Percentiles rank a stretch among this genome's conserved stretches.
phyloP scores from a whole-genome alignment of 345 rosid species.

The Arabidopsis thaliana region TAIR10.1 NC_003076.8:16305501-16306000 shows the following conservation, averaged over 20 bases:
- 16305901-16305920: constrained; percentile 17
- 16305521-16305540: constrained; percentile 95
- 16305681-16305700: constrained; percentile 11
- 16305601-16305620: constrained; percentile 8
- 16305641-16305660: not conserved
- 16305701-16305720: constrained; percentile 5
- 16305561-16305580: constrained; percentile 95
- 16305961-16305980: constrained; percentile 57
- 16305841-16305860: constrained; percentile 96
- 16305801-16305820: constrained; percentile 98
- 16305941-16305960: not conserved
- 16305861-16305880: constrained; percentile 92
- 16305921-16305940: constrained; percentile 15
- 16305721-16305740: not conserved
- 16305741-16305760: constrained; percentile 15
- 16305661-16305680: constrained; percentile 1
- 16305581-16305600: constrained; percentile 28
- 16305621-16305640: not conserved
- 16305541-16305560: constrained; percentile 99
- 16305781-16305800: constrained; percentile 98
- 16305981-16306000: constrained; percentile 98
- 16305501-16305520: constrained; percentile 89
- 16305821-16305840: constrained; percentile 99
- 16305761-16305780: constrained; percentile 57
- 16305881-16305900: constrained; percentile 21